phyloP scores from a whole-genome alignment of 768 basidiomycete genomes.

The Porphyrellus cyaneotinctus region DNA sequence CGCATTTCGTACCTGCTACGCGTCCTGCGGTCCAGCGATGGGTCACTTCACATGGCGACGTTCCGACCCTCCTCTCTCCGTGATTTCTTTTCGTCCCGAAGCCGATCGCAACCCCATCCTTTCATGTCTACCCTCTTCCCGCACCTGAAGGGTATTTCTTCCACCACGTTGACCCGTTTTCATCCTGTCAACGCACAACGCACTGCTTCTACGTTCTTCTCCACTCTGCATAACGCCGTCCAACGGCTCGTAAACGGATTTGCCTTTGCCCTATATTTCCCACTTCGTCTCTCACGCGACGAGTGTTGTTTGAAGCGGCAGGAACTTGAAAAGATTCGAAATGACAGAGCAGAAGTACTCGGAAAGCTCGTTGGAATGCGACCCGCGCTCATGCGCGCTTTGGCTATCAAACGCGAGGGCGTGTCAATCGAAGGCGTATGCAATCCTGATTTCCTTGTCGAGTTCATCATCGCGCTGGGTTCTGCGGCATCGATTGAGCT shows the following conservation, averaged over 20 bases:
- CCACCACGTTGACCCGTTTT: slow-evolving; percentile 19
- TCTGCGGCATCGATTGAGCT: slow-evolving; percentile 15
- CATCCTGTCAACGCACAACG: slow-evolving; percentile 7
- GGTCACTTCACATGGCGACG: slow-evolving; percentile 43
- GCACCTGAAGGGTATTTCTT: slow-evolving; percentile 42
- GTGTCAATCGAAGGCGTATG: neutral
- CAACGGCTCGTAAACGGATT: slow-evolving; percentile 12
- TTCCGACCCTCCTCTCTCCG: slow-evolving; percentile 48
- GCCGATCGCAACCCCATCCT: slow-evolving; percentile 44
- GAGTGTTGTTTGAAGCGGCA: slow-evolving; percentile 63
- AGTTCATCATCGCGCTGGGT: slow-evolving; percentile 19
- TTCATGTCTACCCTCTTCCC: slow-evolving; percentile 64
- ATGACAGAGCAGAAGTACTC: slow-evolving; percentile 64
- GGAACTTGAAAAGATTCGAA: slow-evolving; percentile 57
- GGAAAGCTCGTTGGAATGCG: slow-evolving; percentile 60
- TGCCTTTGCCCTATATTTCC: slow-evolving; percentile 34
- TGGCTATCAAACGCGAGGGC: slow-evolving; percentile 17
- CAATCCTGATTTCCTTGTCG: slow-evolving; percentile 16
- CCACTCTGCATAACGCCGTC: slow-evolving; percentile 7
- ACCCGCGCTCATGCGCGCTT: slow-evolving; percentile 36
- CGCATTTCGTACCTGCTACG: slow-evolving; percentile 34
- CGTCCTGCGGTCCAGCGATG: slow-evolving; percentile 39
- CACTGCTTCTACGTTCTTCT: slow-evolving; percentile 8
- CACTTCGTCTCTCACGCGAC: slow-evolving; percentile 58
- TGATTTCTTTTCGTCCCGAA: slow-evolving; percentile 44